These are phyloP conservation scores for Eucalyptus victrix DNA, from an alignment of 345 rosid species.

Conservation along the genomic window DNA sequence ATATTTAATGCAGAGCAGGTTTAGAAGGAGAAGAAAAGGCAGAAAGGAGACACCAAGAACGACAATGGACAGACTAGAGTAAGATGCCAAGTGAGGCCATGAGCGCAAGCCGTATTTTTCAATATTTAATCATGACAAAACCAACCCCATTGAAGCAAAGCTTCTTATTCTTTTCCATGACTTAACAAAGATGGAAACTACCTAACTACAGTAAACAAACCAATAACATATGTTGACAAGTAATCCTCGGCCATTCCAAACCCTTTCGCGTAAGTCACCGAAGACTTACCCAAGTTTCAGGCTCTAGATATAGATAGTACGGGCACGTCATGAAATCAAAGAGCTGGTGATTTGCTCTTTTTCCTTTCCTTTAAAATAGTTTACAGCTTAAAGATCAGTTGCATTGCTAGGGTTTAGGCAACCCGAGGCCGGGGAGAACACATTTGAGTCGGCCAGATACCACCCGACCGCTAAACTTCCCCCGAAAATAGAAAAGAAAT, in stretches of 20 bases:
- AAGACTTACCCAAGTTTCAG: background rate
- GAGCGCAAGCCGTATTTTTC: background rate
- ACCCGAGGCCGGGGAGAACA: background rate
- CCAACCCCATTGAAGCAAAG: background rate
- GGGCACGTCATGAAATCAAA: background rate
- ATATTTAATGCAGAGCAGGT: background rate
- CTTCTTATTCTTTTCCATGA: background rate
- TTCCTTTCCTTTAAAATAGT: background rate
- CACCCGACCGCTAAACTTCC: background rate
- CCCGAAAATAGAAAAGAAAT: background rate
- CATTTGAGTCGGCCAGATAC: background rate
- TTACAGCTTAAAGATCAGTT: background rate
- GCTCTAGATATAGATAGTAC: background rate
- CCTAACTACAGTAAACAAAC: background rate
- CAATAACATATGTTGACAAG: background rate
- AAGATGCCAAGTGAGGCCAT: background rate
- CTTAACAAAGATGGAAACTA: background rate
- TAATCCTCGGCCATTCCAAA: background rate
- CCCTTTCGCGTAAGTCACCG: background rate
- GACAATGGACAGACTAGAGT: background rate
- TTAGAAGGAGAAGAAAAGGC: background rate
- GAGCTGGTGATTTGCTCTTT: background rate
- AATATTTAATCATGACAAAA: background rate
- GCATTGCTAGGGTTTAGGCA: background rate
- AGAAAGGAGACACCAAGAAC: background rate